Evolutionary conservation across 2,329 filamentous ascomycete species (phyloP).

Genomic region (Colletotrichum tropicicola): DNA sequence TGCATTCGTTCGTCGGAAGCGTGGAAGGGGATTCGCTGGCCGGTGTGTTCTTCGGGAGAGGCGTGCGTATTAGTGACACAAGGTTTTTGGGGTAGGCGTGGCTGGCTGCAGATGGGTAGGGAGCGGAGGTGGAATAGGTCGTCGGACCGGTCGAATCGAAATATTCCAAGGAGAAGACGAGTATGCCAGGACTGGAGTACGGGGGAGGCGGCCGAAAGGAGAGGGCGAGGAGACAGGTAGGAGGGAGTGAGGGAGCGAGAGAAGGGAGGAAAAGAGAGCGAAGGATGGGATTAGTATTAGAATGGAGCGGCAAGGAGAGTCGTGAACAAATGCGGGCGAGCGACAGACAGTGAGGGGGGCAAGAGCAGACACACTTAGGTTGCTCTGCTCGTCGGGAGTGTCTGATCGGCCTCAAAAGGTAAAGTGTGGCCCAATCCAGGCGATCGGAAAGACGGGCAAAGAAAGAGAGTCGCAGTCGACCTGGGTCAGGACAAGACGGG

Average conservation of each 20-base stretch:
- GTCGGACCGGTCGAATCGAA: slow-evolving; percentile 19
- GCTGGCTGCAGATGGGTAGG: slow-evolving; percentile 4
- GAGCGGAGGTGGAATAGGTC: slow-evolving; percentile 9
- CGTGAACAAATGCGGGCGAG: slow-evolving; percentile 27
- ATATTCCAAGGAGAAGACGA: slow-evolving; percentile 17
- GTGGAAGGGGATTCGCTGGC: slow-evolving; percentile 1
- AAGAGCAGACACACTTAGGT: not conserved
- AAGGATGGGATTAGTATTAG: slow-evolving; percentile 21
- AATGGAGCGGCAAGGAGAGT: slow-evolving; percentile 19
- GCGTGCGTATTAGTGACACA: slow-evolving; percentile 13
- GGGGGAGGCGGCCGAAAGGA: not conserved
- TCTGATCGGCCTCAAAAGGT: slow-evolving; percentile 19
- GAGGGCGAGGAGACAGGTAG: not conserved
- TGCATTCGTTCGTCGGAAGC: slow-evolving; percentile 1
- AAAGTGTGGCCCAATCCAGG: slow-evolving; percentile 15
- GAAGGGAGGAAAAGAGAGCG: not conserved
- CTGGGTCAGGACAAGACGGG: slow-evolving; percentile 1
- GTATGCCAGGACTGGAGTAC: slow-evolving; percentile 16
- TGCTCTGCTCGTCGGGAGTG: not conserved
- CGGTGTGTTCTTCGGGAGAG: slow-evolving; percentile 6
- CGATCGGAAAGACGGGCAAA: slow-evolving; percentile 8
- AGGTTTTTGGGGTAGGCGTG: slow-evolving; percentile 1
- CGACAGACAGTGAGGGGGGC: not conserved
- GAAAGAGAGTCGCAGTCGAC: slow-evolving; percentile 8
- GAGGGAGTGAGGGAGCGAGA: not conserved